These are phyloP conservation scores for Bremia lactucae DNA, from an alignment of 352 stramenopile genomes.

Conservation along the genomic window DNA sequence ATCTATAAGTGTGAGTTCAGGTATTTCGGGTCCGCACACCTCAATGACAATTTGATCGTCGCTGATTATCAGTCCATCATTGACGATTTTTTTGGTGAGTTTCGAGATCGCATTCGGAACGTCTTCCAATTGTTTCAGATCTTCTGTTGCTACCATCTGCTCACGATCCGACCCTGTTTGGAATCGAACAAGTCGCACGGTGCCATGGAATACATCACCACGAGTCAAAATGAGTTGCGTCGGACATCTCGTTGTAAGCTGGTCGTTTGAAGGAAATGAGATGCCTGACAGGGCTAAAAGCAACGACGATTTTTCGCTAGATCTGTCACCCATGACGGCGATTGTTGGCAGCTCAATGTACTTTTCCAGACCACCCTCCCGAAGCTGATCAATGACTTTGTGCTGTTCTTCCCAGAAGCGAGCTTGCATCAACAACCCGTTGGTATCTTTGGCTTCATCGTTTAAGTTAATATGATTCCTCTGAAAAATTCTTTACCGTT, in stretches of 20 bases:
- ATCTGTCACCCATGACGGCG: conserved; percentile 85
- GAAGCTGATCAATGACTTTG: conserved; percentile 36
- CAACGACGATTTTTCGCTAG: conserved; percentile 81
- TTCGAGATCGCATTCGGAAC: no score
- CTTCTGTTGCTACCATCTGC: conserved; percentile 7
- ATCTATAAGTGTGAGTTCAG: no score
- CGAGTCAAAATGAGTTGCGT: conserved; percentile 60
- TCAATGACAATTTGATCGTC: no score
- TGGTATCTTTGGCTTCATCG: no score
- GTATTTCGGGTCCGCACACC: no score
- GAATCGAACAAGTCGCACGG: conserved; percentile 55
- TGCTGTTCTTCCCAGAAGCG: conserved; percentile 12
- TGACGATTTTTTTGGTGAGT: no score
- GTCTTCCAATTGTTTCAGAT: conserved; percentile 11
- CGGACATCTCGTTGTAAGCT: conserved; percentile 73
- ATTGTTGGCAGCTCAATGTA: conserved; percentile 85
- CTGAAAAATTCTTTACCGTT: no score
- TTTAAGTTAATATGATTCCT: no score
- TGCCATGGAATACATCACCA: conserved; percentile 25
- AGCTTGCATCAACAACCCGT: conserved; percentile 1
- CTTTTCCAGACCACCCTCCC: conserved; percentile 40
- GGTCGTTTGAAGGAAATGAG: conserved; percentile 65
- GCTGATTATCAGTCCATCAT: no score
- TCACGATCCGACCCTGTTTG: conserved; percentile 5
- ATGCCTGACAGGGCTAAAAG: conserved; percentile 71